Evolutionary conservation across 306 rosid species (phyloP).

Genomic region (Datisca glomerata): DNA sequence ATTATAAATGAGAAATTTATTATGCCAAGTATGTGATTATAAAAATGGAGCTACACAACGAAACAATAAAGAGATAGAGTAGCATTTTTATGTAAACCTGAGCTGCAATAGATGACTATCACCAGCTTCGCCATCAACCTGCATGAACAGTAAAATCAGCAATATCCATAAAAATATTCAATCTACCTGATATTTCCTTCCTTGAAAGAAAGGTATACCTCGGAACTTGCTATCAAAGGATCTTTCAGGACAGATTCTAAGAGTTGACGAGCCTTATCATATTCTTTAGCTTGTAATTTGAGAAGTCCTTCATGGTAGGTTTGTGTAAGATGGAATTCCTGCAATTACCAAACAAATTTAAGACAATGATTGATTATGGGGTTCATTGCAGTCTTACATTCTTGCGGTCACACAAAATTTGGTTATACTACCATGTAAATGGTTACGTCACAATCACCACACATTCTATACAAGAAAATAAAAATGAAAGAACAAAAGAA

Average conservation of each 20-base stretch:
- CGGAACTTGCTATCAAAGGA: constrained; percentile 58
- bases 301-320: constrained; percentile 90
- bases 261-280: constrained; percentile 65
- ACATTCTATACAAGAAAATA: too few relatives aligned
- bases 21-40: too few relatives aligned
- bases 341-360: constrained; percentile 13
- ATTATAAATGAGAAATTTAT: too few relatives aligned
- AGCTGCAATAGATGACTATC: constrained; percentile 85
- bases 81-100: constrained; percentile 39
- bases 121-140: constrained; percentile 69
- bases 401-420: too few relatives aligned
- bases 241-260: constrained; percentile 79
- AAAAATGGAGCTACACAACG: not conserved
- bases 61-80: constrained; percentile 1
- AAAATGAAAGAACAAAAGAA: too few relatives aligned
- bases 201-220: constrained; percentile 26
- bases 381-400: not conserved
- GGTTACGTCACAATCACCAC: too few relatives aligned
- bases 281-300: constrained; percentile 75
- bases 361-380: not conserved
- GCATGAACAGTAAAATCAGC: constrained; percentile 13
- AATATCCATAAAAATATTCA: constrained; percentile 10
- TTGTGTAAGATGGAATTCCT: constrained; percentile 94
- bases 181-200: not conserved
- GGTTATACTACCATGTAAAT: too few relatives aligned